Evolutionary conservation across 148 eudicot genomes (phyloP).

Genomic region (Vaccinium myrtillus): DNA sequence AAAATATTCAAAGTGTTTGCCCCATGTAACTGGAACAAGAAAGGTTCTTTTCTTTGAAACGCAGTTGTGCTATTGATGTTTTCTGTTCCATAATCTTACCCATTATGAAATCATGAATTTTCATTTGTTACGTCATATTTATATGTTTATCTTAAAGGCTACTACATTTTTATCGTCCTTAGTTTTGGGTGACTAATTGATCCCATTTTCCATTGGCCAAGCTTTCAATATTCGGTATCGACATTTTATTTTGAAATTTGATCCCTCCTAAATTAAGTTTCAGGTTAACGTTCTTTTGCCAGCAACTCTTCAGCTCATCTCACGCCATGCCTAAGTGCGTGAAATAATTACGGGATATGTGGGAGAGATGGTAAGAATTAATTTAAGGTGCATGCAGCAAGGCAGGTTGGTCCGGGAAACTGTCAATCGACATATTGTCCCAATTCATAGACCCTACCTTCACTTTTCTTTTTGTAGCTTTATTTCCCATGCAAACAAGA

Average conservation of each 20-base stretch:
- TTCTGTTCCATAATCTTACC: no score
- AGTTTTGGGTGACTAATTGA: no score
- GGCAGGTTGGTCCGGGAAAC: no score
- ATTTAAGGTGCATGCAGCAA: not conserved
- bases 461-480: not conserved
- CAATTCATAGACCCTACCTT: not conserved
- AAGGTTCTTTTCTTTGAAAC: not conserved
- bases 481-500: not conserved
- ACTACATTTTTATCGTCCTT: no score
- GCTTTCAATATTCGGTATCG: not conserved
- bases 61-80: not conserved
- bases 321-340: not conserved
- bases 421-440: no score
- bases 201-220: not conserved
- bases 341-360: not conserved
- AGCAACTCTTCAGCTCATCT: not conserved
- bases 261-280: not conserved
- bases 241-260: not conserved
- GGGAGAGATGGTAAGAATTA: not conserved
- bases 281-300: not conserved
- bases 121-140: no score
- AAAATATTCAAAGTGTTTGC: not conserved
- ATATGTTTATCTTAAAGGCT: no score
- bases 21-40: conserved; percentile 11
- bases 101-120: no score